Evolutionary conservation across 2,329 filamentous ascomycete genomes (phyloP).

Genomic region (Rutstroemia sydowiana): DNA sequence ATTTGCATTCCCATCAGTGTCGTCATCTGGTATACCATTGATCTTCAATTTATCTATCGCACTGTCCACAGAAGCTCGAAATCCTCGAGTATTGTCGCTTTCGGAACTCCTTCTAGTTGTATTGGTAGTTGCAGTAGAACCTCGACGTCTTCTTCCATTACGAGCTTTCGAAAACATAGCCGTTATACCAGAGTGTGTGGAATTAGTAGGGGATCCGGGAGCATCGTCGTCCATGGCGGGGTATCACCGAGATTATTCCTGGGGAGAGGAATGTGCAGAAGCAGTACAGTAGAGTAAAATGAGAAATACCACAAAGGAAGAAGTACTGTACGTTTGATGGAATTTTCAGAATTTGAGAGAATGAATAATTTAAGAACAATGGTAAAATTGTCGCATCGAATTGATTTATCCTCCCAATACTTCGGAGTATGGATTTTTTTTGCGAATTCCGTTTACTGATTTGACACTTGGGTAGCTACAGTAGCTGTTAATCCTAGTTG

Average conservation of each 20-base stretch:
- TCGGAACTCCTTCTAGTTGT: too few relatives aligned
- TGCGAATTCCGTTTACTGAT: too few relatives aligned
- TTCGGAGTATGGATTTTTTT: too few relatives aligned
- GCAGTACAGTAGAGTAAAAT: too few relatives aligned
- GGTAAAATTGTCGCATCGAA: too few relatives aligned
- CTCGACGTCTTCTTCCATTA: conserved; percentile 16
- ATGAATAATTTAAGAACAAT: too few relatives aligned
- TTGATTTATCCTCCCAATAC: too few relatives aligned
- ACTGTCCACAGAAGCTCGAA: conserved; percentile 21
- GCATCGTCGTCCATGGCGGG: conserved; percentile 7
- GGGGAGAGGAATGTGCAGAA: not conserved
- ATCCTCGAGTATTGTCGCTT: conserved; percentile 16
- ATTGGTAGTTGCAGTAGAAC: conserved; percentile 24
- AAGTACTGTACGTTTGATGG: too few relatives aligned
- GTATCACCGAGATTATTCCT: not conserved
- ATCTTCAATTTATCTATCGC: conserved; percentile 23
- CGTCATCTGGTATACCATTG: conserved; percentile 16
- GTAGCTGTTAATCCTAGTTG: too few relatives aligned
- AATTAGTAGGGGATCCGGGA: conserved; percentile 2
- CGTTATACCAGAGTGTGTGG: conserved; percentile 21
- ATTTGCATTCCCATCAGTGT: conserved; percentile 19
- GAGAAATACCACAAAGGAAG: too few relatives aligned
- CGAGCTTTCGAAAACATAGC: conserved; percentile 25
- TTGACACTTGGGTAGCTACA: too few relatives aligned
- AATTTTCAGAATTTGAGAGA: too few relatives aligned